Conservation (phyloP, 2,329 filamentous ascomycete genomes). For the Venturiaceae sp. region DNA sequence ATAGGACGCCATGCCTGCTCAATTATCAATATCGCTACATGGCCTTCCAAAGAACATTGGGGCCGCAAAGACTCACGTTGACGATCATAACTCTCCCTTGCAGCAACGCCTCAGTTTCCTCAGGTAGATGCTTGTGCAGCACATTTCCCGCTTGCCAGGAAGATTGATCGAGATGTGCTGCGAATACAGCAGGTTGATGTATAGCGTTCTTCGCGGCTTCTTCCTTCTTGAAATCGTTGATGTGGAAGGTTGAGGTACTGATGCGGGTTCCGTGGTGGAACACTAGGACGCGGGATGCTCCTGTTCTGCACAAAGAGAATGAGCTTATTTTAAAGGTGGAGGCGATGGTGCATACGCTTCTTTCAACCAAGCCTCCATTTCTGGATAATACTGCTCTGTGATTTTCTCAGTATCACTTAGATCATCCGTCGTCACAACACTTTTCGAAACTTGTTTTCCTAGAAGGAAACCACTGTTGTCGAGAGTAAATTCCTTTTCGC, state of each 20-base stretch:
- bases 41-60: too few species aligned
- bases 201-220: background rate
- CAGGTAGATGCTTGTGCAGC: slow-evolving; percentile 6
- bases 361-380: slow-evolving; percentile 9
- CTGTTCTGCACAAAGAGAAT: slow-evolving; percentile 2
- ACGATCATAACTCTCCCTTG: slow-evolving; percentile 8
- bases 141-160: background rate
- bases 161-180: slow-evolving; percentile 9
- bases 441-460: slow-evolving; percentile 2
- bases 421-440: slow-evolving; percentile 2
- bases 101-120: slow-evolving; percentile 4
- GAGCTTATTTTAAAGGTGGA: background rate
- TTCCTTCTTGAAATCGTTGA: background rate
- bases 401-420: slow-evolving; percentile 7
- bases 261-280: slow-evolving; percentile 5
- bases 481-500: slow-evolving; percentile 8
- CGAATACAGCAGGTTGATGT: background rate
- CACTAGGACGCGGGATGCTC: slow-evolving; percentile 1
- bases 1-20: slow-evolving; percentile 10
- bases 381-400: slow-evolving; percentile 7
- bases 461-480: slow-evolving; percentile 9
- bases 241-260: background rate
- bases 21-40: too few species aligned
- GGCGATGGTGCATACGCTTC: background rate
- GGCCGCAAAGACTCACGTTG: slow-evolving; percentile 4